A percentile compares a stretch with the other conserved stretches of the same genome.
Conservation (phyloP, 208 protist species). For the Vickermania spadyakhi region DNA sequence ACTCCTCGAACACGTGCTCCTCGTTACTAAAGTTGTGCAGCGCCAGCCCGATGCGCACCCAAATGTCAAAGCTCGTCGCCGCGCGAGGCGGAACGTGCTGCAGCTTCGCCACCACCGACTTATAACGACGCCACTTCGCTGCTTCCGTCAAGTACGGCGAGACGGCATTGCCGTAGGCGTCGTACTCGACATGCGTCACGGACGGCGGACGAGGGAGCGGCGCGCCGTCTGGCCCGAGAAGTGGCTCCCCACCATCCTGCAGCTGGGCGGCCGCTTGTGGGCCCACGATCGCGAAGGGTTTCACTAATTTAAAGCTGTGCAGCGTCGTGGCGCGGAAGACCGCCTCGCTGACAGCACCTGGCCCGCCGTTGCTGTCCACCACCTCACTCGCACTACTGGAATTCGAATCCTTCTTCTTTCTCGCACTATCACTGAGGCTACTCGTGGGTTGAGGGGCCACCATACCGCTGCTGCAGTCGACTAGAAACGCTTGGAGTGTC, state of each 20-base stretch:
- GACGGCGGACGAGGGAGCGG: constrained; percentile 57
- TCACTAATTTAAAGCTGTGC: constrained; percentile 47
- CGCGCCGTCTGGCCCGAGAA: constrained; percentile 46
- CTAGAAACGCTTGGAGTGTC: neutral
- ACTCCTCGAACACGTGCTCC: constrained; percentile 80
- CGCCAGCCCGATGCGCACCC: constrained; percentile 74
- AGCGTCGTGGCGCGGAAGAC: constrained; percentile 13
- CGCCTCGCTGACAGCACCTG: constrained; percentile 7
- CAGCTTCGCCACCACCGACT: constrained; percentile 43
- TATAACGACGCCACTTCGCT: constrained; percentile 67
- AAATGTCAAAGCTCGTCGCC: constrained; percentile 66
- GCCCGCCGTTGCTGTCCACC: neutral
- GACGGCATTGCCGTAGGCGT: constrained; percentile 71
- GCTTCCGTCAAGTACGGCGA: constrained; percentile 58
- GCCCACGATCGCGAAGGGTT: constrained; percentile 34
- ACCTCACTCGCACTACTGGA: neutral
- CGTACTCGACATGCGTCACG: constrained; percentile 37
- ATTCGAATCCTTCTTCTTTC: constrained; percentile 1
- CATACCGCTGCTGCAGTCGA: constrained; percentile 5
- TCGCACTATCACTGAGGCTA: constrained; percentile 2
- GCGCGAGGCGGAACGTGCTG: constrained; percentile 35
- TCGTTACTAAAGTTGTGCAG: constrained; percentile 86
- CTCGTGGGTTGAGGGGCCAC: constrained; percentile 12
- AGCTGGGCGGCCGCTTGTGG: constrained; percentile 27
- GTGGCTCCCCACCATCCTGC: constrained; percentile 51